Evolutionary conservation across 225 moss, liverwort and hornwort genomes (phyloP).

Genomic region (Neckera pumila): DNA sequence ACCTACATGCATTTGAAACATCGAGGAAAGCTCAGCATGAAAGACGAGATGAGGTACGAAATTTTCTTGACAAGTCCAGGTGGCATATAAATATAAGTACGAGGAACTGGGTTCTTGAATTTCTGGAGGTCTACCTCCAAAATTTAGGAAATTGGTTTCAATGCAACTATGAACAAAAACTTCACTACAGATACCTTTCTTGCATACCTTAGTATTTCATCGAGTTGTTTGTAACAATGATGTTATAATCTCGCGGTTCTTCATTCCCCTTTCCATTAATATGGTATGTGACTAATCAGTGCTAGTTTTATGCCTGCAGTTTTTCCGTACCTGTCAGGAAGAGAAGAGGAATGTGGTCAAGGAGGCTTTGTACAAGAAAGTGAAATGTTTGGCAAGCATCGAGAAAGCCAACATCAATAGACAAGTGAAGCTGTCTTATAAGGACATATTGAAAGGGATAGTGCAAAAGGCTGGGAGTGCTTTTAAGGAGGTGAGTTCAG

Average conservation of each 20-base stretch:
- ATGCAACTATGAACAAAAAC: too few relatives aligned
- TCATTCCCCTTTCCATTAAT: too few relatives aligned
- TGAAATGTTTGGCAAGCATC: background rate
- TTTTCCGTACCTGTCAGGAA: background rate
- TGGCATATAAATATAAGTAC: background rate
- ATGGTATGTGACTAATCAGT: background rate
- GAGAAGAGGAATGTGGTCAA: background rate
- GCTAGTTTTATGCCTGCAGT: background rate
- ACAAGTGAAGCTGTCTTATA: background rate
- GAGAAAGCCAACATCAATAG: background rate
- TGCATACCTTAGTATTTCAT: background rate
- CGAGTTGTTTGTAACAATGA: rapidly evolving
- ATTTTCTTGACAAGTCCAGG: background rate
- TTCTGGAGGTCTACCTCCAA: too few relatives aligned
- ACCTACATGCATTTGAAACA: too few relatives aligned
- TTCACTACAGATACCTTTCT: too few relatives aligned
- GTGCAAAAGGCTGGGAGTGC: background rate
- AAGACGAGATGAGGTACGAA: background rate
- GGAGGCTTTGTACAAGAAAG: background rate
- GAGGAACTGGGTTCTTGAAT: too few relatives aligned
- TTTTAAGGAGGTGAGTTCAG: background rate
- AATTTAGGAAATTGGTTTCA: too few relatives aligned
- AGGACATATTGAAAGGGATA: background rate
- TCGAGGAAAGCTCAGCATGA: too few relatives aligned
- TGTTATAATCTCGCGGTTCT: background rate